These are phyloP conservation scores for Mycosarcoma mackinlayi DNA, from an alignment of 1,284 basidiomycete species.

Conservation along the genomic window DNA sequence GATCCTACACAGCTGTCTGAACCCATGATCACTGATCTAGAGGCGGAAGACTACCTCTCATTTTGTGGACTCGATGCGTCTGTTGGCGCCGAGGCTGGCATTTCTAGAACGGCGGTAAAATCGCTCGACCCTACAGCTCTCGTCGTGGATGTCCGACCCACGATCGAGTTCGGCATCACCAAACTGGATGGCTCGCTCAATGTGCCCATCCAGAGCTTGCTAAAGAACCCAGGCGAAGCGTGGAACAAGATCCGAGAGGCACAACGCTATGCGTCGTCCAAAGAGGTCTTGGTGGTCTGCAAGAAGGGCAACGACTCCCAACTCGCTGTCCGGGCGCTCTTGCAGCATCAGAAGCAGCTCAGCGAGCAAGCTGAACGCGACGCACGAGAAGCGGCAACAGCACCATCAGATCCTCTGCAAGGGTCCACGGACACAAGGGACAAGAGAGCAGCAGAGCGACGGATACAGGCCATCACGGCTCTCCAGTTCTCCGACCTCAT, in stretches of 20 bases:
- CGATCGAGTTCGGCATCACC: conserved; percentile 87
- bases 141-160: conserved; percentile 85
- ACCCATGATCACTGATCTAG: conserved; percentile 48
- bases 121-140: conserved; percentile 68
- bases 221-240: conserved; percentile 73
- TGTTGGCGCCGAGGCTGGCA: conserved; percentile 69
- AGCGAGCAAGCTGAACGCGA: background rate
- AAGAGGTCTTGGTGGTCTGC: conserved; percentile 28
- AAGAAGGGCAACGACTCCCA: conserved; percentile 66
- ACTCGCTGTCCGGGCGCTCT: conserved; percentile 23
- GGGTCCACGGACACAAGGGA: background rate
- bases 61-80: conserved; percentile 56
- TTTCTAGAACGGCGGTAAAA: conserved; percentile 72
- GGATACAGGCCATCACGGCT: conserved; percentile 81
- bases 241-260: conserved; percentile 59
- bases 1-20: conserved; percentile 39
- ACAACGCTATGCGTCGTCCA: background rate
- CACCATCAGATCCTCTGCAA: conserved; percentile 17
- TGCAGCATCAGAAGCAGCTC: conserved; percentile 80
- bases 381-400: background rate
- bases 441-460: conserved; percentile 74
- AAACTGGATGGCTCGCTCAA: conserved; percentile 79
- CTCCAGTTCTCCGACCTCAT: conserved; percentile 43
- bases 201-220: conserved; percentile 75
- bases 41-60: conserved; percentile 56